Conservation (phyloP, 768 basidiomycete genomes). For the Pholiota conissans region DNA sequence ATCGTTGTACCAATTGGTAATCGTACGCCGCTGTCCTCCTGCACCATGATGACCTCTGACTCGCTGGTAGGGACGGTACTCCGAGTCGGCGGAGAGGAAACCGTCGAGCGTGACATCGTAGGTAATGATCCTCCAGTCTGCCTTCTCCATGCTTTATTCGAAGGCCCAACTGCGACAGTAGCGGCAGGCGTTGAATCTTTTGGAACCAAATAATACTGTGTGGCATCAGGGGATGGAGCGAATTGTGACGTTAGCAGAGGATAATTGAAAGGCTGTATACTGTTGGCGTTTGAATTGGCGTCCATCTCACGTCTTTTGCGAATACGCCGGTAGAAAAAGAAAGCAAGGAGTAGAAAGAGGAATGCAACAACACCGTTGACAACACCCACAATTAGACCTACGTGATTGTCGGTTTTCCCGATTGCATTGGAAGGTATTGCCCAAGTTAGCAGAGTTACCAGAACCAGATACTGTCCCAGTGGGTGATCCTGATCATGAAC, state of each 20-base stretch:
- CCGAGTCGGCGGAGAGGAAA: background rate
- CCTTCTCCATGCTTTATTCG: background rate
- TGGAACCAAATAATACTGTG: background rate
- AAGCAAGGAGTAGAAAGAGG: background rate
- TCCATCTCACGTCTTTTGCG: background rate
- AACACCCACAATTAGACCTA: background rate
- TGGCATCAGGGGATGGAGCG: background rate
- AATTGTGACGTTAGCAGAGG: background rate
- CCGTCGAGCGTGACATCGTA: background rate
- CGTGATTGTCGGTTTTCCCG: background rate
- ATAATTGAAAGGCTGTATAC: background rate
- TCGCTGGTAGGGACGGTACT: background rate
- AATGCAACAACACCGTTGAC: background rate
- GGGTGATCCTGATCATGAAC: background rate
- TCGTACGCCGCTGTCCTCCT: background rate
- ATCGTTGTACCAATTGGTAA: background rate
- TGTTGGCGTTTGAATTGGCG: background rate
- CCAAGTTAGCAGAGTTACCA: background rate
- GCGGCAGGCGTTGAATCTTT: no score
- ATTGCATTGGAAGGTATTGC: no score
- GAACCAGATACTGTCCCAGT: background rate
- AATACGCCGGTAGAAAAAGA: background rate
- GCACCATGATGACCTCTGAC: background rate
- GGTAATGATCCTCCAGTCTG: background rate
- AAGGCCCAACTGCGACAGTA: no score